Conservation (phyloP, 768 basidiomycete genomes). For the Tulasnella calospora region DNA sequence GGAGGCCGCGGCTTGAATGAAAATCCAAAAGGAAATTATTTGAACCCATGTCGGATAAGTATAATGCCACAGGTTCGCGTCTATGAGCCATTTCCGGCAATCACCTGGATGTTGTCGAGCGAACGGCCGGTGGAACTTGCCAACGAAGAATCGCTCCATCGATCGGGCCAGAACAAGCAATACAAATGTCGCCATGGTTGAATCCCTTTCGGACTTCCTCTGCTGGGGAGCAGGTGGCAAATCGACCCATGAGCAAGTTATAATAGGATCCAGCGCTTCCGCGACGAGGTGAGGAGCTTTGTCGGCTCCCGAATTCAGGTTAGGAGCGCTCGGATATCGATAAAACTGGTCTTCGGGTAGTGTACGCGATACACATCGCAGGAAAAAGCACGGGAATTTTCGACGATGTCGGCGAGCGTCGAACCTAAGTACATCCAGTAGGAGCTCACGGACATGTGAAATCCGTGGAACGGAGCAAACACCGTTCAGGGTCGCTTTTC, state of each 20-base stretch:
- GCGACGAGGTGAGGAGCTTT: not conserved
- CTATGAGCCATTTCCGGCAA: not conserved
- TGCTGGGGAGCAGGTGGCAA: not conserved
- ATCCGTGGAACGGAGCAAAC: not conserved
- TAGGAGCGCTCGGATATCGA: not conserved
- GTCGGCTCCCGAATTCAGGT: not conserved
- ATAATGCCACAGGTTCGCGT: not conserved
- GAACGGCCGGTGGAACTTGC: not conserved
- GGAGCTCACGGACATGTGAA: not conserved
- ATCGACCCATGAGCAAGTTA: not conserved
- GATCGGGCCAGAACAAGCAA: not conserved
- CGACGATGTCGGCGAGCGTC: not conserved
- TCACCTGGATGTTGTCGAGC: not conserved
- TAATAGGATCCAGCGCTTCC: not conserved
- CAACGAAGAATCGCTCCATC: not conserved
- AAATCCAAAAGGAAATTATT: not conserved
- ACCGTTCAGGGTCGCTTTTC: not conserved
- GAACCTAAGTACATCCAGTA: not conserved
- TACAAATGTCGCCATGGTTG: not conserved
- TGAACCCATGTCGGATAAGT: not conserved
- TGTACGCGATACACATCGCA: not conserved
- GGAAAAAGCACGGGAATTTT: not conserved
- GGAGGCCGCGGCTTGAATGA: not conserved
- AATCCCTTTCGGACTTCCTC: not conserved
- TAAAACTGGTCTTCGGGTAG: not conserved